These are phyloP conservation scores for Allomyces arbusculus DNA, from an alignment of 192 early-diverging fungal species.

Conservation along the genomic window DNA sequence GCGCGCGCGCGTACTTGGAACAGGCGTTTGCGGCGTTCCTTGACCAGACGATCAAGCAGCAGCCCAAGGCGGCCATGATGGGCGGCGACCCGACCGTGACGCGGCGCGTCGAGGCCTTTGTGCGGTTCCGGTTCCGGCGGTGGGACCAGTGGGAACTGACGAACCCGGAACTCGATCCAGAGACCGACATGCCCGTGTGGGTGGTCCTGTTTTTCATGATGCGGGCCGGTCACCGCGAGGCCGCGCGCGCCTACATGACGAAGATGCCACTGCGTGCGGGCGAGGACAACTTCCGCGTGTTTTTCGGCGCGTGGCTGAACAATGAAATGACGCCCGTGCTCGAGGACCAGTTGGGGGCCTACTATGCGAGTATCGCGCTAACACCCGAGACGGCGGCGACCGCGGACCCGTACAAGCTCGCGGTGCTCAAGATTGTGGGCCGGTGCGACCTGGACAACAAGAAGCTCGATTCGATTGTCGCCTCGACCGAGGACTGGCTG, in stretches of 20 bases:
- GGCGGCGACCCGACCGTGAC: not conserved
- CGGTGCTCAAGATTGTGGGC: slow-evolving; percentile 75
- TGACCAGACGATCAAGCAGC: not conserved
- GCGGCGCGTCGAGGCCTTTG: not conserved
- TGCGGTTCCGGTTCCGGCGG: not conserved
- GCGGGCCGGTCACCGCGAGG: not conserved
- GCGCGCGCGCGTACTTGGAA: not conserved
- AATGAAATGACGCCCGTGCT: too few species aligned
- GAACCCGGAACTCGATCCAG: not conserved
- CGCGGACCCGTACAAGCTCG: slow-evolving; percentile 37
- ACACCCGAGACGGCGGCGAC: not conserved
- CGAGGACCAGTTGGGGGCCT: too few species aligned
- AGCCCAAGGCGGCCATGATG: not conserved
- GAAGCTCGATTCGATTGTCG: slow-evolving; percentile 40
- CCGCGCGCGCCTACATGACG: too few species aligned
- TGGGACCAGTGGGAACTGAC: not conserved
- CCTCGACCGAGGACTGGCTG: slow-evolving; percentile 75
- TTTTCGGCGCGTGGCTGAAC: too few species aligned
- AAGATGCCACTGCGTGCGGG: too few species aligned
- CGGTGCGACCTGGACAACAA: slow-evolving; percentile 56
- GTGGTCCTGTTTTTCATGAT: not conserved
- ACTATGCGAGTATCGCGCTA: too few species aligned
- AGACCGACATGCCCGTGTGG: not conserved
- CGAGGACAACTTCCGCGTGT: too few species aligned
- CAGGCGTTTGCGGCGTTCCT: not conserved